phyloP scores from a whole-genome alignment of 495 filamentous ascomycete species.

The Aspergillus steynii region DNA sequence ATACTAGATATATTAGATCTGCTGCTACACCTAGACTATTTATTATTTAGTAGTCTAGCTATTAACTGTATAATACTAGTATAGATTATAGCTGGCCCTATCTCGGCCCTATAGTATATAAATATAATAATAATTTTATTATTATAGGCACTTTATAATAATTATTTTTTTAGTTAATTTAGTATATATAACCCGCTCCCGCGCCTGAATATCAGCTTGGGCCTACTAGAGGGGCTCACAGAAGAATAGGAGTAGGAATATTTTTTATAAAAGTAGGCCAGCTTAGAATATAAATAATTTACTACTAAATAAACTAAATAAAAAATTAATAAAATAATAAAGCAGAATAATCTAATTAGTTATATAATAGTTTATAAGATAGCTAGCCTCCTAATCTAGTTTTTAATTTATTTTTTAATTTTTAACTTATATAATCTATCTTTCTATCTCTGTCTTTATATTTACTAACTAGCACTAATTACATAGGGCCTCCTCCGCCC shows the following conservation, averaged over 20 bases:
- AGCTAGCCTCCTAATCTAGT: no score
- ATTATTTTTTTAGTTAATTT: not conserved
- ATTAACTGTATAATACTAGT: not conserved
- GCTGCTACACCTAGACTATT: not conserved
- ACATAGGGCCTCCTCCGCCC: no score
- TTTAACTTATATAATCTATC: no score
- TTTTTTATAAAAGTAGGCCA: no score
- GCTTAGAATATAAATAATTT: no score
- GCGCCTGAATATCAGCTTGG: not conserved
- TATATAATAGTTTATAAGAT: no score
- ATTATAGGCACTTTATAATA: not conserved
- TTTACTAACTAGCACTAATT: no score
- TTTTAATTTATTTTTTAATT: no score
- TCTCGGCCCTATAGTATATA: not conserved
- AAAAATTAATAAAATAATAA: no score
- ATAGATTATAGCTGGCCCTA: not conserved
- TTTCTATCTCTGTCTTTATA: no score
- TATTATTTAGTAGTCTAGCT: not conserved
- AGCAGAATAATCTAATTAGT: no score
- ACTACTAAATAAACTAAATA: no score
- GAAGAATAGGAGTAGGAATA: conserved; percentile 6
- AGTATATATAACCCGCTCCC: not conserved
- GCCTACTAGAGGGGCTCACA: conserved; percentile 9
- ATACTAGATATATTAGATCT: not conserved
- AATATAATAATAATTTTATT: not conserved